Conservation (phyloP, 495 filamentous ascomycete species). For the Neurospora tetraspora region DNA sequence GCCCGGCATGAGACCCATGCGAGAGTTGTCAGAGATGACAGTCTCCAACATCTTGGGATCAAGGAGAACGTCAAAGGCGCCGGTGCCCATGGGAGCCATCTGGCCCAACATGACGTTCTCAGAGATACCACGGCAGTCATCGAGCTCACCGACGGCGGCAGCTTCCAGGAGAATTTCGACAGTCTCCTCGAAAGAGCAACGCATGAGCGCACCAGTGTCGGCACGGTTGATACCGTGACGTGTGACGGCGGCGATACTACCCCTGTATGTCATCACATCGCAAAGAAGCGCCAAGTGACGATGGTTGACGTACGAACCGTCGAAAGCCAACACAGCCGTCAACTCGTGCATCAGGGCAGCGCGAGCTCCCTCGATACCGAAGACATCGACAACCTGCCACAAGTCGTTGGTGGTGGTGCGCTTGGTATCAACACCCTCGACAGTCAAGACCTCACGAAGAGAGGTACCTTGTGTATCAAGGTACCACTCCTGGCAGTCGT, state of each 20-base stretch:
- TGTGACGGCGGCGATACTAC: constrained; percentile 87
- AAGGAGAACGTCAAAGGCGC: constrained; percentile 82
- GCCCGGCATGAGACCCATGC: constrained; percentile 66
- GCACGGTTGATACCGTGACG: constrained; percentile 97
- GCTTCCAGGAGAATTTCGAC: constrained; percentile 97
- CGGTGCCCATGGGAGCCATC: constrained; percentile 90
- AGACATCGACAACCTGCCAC: constrained; percentile 82
- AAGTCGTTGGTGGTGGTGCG: constrained; percentile 93
- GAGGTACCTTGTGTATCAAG: constrained; percentile 88
- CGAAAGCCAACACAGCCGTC: constrained; percentile 84
- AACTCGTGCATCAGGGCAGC: constrained; percentile 77
- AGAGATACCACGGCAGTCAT: constrained; percentile 94
- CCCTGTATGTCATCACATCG: constrained; percentile 95
- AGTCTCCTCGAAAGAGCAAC: constrained; percentile 98
- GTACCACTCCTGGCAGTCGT: constrained; percentile 77
- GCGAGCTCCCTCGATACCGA: constrained; percentile 92
- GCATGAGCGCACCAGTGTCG: constrained; percentile 96
- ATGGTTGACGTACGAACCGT: constrained; percentile 98
- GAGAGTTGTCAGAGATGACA: constrained; percentile 80
- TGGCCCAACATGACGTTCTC: constrained; percentile 99
- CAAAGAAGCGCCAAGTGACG: constrained; percentile 93
- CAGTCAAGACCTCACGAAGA: constrained; percentile 67
- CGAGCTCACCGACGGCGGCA: constrained; percentile 84
- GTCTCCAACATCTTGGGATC: constrained; percentile 94
- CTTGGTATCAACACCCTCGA: constrained; percentile 82